Base-by-base conservation (phyloP, 306 rosid species). In the Begonia masoniana region DNA sequence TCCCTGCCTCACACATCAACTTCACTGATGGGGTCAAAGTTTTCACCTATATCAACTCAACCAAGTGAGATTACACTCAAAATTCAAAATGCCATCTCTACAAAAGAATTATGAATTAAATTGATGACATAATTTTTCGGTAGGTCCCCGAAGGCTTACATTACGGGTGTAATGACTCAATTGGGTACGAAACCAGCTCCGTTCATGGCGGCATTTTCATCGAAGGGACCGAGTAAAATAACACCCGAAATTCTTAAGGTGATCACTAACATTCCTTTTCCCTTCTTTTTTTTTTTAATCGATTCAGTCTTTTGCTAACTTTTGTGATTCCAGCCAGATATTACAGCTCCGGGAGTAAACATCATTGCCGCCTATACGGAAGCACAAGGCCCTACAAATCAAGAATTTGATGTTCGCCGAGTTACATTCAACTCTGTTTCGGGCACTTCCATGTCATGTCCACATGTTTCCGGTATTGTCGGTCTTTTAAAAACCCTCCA, bases 391-490 rank as follows among this genome's bases (percentile, higher is more conserved):
- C 95, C 97, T 52, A 89, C 95, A 0, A 75, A 80, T 57, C 78
- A 76, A 66, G 54, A 6, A 55, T 85, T 72, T 47, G 95, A 89
- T 70, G 19, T 13, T 13, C 76, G 95, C 43, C 74, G 94, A 59
- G 61, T 73, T 59, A 66, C 60, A 5, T 89, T 31, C 63, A 89
- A 85, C 78, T 72, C 94, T 2, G 6, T 71, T 13, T 85, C 95
- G 7, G 97, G 97, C 50, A 89, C 97, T n/a, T 89, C 97, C 39
- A 89, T 85, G 97, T 85, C 97, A 12, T 89, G 97, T 43, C 97
- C 97, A 52, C 95, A 89, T 51, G 68, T 89, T 68, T 73, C 95
- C 5, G 95, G 95, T 60, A 59, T 78, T 61, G 89, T 42, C 21
- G 95, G 94, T 26, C 79, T 89, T 12, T 73, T 89, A 16, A 89